Percentiles rank a stretch among this genome's conserved stretches.
Conservation (phyloP, 2,329 filamentous ascomycete species). For the Epichloe elymi region DNA sequence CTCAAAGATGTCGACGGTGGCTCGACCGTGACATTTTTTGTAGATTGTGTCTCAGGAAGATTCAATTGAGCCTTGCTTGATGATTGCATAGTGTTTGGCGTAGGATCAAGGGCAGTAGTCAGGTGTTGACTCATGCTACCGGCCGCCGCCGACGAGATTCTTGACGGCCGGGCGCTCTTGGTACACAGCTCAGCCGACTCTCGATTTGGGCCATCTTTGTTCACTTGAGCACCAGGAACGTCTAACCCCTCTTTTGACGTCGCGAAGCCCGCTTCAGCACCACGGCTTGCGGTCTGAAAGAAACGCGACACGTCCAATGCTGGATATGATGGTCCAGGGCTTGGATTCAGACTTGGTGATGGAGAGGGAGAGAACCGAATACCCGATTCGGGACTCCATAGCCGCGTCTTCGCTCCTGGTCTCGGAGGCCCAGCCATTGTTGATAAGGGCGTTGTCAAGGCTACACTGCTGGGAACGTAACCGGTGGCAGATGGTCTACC, state of each 20-base stretch:
- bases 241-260: background rate
- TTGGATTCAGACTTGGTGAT: constrained; percentile 9
- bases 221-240: background rate
- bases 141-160: background rate
- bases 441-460: background rate
- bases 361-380: constrained; percentile 15
- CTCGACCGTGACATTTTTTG: background rate
- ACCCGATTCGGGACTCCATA: constrained; percentile 19
- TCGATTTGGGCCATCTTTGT: background rate
- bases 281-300: constrained; percentile 9
- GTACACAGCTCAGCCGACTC: background rate
- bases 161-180: background rate
- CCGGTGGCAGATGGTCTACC: background rate
- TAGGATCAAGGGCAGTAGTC: background rate
- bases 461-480: background rate
- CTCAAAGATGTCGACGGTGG: constrained; percentile 16
- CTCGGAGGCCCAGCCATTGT: constrained; percentile 7
- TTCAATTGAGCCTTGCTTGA: background rate
- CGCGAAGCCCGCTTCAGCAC: background rate
- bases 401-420: constrained; percentile 4
- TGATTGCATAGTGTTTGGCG: background rate
- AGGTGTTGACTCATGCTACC: background rate
- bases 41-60: background rate
- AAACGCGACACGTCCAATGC: constrained; percentile 14
- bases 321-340: constrained; percentile 12